Percentiles rank a stretch among this genome's conserved stretches.
Evolutionary conservation across 140 eudicot species (phyloP).

Genomic region (Bidens hawaiensis): DNA sequence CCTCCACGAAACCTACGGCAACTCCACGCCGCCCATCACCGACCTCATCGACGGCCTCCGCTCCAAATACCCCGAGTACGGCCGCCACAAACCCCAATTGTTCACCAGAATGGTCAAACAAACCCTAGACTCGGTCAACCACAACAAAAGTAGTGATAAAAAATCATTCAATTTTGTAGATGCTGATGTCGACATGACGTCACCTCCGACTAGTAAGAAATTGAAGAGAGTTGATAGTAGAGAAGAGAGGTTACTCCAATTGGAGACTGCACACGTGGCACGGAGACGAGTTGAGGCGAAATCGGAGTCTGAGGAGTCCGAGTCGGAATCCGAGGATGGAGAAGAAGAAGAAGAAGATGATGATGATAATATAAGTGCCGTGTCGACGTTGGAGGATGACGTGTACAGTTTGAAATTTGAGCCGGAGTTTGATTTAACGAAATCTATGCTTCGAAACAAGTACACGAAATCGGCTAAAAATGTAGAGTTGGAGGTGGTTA

Average conservation of each 20-base stretch:
- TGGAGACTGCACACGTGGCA: constrained; percentile 37
- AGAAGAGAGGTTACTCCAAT: constrained; percentile 36
- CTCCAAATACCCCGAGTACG: constrained; percentile 37
- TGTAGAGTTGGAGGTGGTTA: constrained; percentile 57
- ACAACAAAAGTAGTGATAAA: background rate
- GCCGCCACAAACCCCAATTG: constrained; percentile 45
- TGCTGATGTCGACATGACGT: constrained; percentile 24
- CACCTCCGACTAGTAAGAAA: constrained; percentile 29
- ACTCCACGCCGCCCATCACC: constrained; percentile 25
- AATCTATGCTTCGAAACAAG: constrained; percentile 46
- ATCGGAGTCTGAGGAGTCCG: constrained; percentile 21
- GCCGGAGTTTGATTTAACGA: constrained; percentile 71
- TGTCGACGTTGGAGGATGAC: constrained; percentile 53
- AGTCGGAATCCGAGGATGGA: constrained; percentile 14
- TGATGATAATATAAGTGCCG: constrained; percentile 37
- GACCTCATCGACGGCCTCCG: constrained; percentile 49
- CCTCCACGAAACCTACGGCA: constrained; percentile 37
- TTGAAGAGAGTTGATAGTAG: constrained; percentile 24
- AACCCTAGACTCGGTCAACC: constrained; percentile 18
- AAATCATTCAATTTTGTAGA: constrained; percentile 17
- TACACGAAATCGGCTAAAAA: constrained; percentile 31
- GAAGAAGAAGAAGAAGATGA: too few relatives aligned
- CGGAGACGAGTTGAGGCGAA: constrained; percentile 12
- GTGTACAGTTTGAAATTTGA: constrained; percentile 47
- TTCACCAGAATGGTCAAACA: constrained; percentile 41